These are phyloP conservation scores for Eimeria mitis DNA, from an alignment of 169 alveolate species.

Conservation along the genomic window DNA sequence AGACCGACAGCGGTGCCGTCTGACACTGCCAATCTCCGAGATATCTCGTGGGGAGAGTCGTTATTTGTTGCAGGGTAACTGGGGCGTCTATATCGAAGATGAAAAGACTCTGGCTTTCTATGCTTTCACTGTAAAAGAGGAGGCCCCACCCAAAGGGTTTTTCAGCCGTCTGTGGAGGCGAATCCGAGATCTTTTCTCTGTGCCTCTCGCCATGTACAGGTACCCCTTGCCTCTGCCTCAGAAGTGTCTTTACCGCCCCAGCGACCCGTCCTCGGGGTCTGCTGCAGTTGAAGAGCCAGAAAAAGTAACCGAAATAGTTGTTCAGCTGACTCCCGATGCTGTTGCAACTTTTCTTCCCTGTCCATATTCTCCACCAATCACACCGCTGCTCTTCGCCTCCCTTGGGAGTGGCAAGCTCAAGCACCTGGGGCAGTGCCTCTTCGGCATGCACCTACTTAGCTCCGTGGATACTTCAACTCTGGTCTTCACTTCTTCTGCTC, in stretches of 20 bases:
- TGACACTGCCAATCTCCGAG: neutral
- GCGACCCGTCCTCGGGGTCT: neutral
- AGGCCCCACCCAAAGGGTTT: neutral
- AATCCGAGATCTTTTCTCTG: neutral
- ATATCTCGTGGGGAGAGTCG: neutral
- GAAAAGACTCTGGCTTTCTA: neutral
- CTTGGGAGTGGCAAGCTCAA: neutral
- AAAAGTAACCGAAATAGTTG: neutral
- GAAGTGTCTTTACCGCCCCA: neutral
- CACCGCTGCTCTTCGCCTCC: neutral
- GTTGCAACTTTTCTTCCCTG: neutral
- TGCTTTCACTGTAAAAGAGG: neutral
- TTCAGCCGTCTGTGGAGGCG: neutral
- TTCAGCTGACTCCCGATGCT: neutral
- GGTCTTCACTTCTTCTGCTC: conserved; percentile 1
- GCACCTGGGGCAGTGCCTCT: neutral
- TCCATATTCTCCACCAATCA: neutral
- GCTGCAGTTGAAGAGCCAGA: conserved; percentile 8
- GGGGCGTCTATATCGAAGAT: neutral
- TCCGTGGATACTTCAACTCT: neutral
- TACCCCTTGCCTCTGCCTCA: neutral
- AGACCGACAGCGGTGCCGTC: conserved; percentile 21
- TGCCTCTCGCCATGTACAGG: neutral
- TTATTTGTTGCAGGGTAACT: conserved; percentile 12
- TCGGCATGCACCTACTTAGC: neutral